Evolutionary conservation across 495 filamentous ascomycete species (phyloP).

Genomic region (Corynascus novoguineensis): DNA sequence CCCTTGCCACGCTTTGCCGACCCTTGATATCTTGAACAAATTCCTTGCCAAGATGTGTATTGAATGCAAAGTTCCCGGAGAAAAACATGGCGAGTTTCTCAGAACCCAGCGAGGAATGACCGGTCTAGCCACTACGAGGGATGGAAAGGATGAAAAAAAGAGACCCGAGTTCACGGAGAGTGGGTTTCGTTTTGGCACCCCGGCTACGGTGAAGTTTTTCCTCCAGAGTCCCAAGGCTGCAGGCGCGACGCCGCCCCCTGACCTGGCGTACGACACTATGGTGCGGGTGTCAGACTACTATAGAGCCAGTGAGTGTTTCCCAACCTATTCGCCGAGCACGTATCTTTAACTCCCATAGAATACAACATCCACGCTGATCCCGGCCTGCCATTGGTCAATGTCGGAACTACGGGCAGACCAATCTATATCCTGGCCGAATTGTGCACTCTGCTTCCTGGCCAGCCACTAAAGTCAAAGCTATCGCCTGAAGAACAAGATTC

Average conservation of each 20-base stretch:
- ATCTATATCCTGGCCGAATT: constrained; percentile 64
- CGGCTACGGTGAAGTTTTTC: constrained; percentile 20
- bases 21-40: constrained; percentile 28
- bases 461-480: constrained; percentile 54
- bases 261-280: constrained; percentile 20
- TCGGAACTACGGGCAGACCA: constrained; percentile 54
- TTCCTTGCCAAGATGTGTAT: constrained; percentile 47
- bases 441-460: constrained; percentile 59
- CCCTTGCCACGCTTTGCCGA: background rate
- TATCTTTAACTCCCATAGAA: constrained; percentile 21
- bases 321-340: background rate
- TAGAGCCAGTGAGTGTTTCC: constrained; percentile 23
- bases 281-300: constrained; percentile 35
- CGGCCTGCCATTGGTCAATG: constrained; percentile 61
- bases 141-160: constrained; percentile 11
- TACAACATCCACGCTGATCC: constrained; percentile 28
- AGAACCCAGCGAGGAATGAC: constrained; percentile 41
- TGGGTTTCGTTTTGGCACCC: constrained; percentile 9
- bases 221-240: constrained; percentile 12
- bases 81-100: constrained; percentile 32
- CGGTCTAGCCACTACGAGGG: constrained; percentile 36
- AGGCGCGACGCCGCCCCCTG: constrained; percentile 4
- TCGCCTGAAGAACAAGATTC: constrained; percentile 47
- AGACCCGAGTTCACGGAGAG: background rate
- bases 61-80: constrained; percentile 31